Evolutionary conservation across 805 yeast species (phyloP).

Genomic region (Cyberlindnera petersonii): DNA sequence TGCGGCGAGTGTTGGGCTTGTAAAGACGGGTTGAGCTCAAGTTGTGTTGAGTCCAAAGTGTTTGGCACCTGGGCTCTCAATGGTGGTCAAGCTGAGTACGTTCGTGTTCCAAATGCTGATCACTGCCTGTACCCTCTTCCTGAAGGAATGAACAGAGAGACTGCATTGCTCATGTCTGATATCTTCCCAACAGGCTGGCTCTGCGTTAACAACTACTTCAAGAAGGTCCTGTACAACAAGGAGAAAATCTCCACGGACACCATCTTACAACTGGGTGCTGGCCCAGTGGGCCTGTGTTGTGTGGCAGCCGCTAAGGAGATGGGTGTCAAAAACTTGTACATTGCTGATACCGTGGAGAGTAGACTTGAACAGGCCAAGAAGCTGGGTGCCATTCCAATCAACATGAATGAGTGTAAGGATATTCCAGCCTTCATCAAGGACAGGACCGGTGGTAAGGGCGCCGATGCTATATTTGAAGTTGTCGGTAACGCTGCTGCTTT

Average conservation of each 20-base stretch:
- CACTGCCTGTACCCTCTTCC: constrained; percentile 46
- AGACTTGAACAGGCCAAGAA: constrained; percentile 58
- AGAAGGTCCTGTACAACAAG: constrained; percentile 32
- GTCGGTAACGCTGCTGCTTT: constrained; percentile 55
- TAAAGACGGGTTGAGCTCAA: constrained; percentile 48
- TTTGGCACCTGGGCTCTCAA: constrained; percentile 55
- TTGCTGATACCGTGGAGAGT: constrained; percentile 61
- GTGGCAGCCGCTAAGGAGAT: constrained; percentile 66
- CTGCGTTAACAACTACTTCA: constrained; percentile 49
- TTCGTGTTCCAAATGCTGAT: constrained; percentile 54
- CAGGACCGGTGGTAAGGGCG: constrained; percentile 43
- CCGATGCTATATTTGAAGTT: constrained; percentile 57
- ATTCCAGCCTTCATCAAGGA: constrained; percentile 31
- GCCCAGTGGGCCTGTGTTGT: constrained; percentile 72
- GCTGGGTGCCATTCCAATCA: constrained; percentile 48
- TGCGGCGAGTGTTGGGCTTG: constrained; percentile 62
- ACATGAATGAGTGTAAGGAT: constrained; percentile 39
- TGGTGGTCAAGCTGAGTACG: constrained; percentile 63
- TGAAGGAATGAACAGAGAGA: constrained; percentile 34
- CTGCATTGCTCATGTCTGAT: constrained; percentile 57
- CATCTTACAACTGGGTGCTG: constrained; percentile 53
- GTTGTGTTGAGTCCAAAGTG: constrained; percentile 50
- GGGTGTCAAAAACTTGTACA: constrained; percentile 63
- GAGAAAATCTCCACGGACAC: constrained; percentile 34
- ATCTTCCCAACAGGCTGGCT: constrained; percentile 62